Conservation (phyloP, 1,284 basidiomycete species). For the Austroboletus novae-zelandiae region DNA sequence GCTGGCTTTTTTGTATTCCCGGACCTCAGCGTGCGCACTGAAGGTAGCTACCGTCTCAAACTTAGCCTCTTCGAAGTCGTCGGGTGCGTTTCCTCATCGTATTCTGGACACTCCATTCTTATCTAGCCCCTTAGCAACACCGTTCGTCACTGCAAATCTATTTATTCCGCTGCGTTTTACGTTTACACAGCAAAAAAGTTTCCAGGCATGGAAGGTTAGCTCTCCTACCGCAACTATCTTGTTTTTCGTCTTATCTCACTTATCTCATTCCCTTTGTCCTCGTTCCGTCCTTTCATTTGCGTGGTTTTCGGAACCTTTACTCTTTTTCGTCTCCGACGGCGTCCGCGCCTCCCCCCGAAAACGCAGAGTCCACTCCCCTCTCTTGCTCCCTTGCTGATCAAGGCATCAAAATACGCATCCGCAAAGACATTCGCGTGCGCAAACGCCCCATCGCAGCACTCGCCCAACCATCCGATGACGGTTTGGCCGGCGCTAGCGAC, state of each 20-base stretch:
- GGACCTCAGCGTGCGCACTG: conserved; percentile 84
- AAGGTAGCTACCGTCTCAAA: conserved; percentile 85
- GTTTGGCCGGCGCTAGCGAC: conserved; percentile 20
- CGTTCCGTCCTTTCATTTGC: conserved; percentile 11
- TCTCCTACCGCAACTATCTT: neutral
- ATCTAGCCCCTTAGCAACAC: conserved; percentile 52
- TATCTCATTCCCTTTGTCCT: conserved; percentile 8
- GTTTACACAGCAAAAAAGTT: conserved; percentile 95
- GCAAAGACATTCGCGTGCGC: conserved; percentile 82
- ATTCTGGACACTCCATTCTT: neutral
- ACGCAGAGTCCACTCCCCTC: conserved; percentile 78
- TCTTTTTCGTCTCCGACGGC: conserved; percentile 11
- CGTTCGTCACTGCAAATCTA: conserved; percentile 85
- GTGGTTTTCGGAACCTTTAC: conserved; percentile 23
- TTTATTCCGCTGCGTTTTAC: conserved; percentile 83
- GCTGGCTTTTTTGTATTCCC: conserved; percentile 92
- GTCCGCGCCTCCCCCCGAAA: neutral
- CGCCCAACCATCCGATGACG: conserved; percentile 38
- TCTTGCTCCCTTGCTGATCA: conserved; percentile 89
- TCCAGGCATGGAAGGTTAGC: conserved; percentile 86
- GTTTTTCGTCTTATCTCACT: conserved; percentile 24
- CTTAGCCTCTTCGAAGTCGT: conserved; percentile 92
- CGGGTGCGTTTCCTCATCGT: conserved; percentile 52
- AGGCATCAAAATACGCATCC: conserved; percentile 90
- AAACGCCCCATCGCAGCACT: conserved; percentile 56